phyloP scores from a whole-genome alignment of 2,329 filamentous ascomycete genomes.

The Epichloe sibirici region DNA sequence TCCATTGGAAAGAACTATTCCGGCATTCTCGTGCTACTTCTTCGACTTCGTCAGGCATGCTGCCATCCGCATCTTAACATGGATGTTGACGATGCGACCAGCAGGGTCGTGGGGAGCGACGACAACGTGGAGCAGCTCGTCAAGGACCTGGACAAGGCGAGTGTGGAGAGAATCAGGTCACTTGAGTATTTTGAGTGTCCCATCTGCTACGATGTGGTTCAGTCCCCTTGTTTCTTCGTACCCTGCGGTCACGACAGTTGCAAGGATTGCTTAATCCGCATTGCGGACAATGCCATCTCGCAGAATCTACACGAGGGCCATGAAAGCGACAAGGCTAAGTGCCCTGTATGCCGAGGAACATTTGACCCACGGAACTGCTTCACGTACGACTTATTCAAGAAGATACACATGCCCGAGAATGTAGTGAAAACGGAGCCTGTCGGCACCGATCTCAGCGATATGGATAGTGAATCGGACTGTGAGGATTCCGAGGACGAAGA shows the following conservation, averaged over 20 bases:
- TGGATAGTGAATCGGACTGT: slow-evolving; percentile 19
- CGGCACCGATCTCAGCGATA: slow-evolving; percentile 21
- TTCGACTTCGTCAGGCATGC: slow-evolving; percentile 68
- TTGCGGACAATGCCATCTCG: slow-evolving; percentile 48
- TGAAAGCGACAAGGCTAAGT: slow-evolving; percentile 47
- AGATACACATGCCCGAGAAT: slow-evolving; percentile 52
- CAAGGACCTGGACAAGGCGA: slow-evolving; percentile 42
- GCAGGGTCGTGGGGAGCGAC: slow-evolving; percentile 20
- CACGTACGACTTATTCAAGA: slow-evolving; percentile 61
- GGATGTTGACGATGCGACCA: slow-evolving; percentile 21
- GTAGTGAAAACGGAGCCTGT: slow-evolving; percentile 26
- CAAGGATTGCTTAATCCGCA: slow-evolving; percentile 58
- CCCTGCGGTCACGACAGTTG: slow-evolving; percentile 79
- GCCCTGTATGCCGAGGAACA: slow-evolving; percentile 61
- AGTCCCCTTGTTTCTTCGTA: slow-evolving; percentile 65
- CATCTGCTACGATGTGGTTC: slow-evolving; percentile 65
- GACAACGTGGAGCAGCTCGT: slow-evolving; percentile 50
- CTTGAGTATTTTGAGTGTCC: slow-evolving; percentile 61
- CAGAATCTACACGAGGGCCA: slow-evolving; percentile 46
- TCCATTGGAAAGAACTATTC: slow-evolving; percentile 61
- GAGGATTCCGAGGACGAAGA: not conserved
- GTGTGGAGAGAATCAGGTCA: slow-evolving; percentile 52
- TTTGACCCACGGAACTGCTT: slow-evolving; percentile 60
- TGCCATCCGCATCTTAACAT: slow-evolving; percentile 21
- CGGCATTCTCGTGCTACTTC: slow-evolving; percentile 66